Conservation (phyloP, 2,329 filamentous ascomycete genomes). For the Neurospora sp. region DNA sequence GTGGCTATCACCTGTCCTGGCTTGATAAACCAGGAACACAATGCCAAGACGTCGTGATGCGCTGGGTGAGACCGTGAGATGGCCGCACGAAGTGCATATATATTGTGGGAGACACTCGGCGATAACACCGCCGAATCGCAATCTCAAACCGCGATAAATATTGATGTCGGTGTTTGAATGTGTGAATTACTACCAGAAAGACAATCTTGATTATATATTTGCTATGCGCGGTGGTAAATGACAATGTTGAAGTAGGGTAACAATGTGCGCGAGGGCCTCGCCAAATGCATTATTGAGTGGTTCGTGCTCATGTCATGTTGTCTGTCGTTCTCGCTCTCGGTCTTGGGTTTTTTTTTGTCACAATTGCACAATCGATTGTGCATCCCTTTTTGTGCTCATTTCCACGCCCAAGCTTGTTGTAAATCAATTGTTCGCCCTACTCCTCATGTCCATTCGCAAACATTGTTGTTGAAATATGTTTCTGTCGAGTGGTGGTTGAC, state of each 20-base stretch:
- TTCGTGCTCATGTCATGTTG: background rate
- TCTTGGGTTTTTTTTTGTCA: background rate
- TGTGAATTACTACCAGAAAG: too few relatives aligned
- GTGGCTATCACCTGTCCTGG: too few relatives aligned
- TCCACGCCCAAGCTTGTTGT: background rate
- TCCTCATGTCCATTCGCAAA: background rate
- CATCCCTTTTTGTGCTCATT: background rate
- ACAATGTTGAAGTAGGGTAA: background rate
- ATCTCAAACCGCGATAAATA: rapidly evolving
- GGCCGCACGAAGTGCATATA: background rate
- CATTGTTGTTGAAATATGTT: background rate
- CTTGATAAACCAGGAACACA: too few relatives aligned
- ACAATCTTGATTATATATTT: background rate
- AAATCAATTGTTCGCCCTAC: background rate
- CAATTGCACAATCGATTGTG: background rate
- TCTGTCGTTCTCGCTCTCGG: background rate
- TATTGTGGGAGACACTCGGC: background rate
- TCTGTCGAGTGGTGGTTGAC: background rate
- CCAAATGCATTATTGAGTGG: too few relatives aligned
- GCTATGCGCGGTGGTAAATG: background rate
- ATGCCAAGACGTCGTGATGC: background rate
- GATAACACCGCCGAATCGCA: background rate
- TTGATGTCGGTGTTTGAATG: background rate
- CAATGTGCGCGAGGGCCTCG: background rate
- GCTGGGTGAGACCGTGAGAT: background rate